These are phyloP conservation scores for Exophiala spinifera DNA, from an alignment of 2,329 filamentous ascomycete species.

Conservation along the genomic window DNA sequence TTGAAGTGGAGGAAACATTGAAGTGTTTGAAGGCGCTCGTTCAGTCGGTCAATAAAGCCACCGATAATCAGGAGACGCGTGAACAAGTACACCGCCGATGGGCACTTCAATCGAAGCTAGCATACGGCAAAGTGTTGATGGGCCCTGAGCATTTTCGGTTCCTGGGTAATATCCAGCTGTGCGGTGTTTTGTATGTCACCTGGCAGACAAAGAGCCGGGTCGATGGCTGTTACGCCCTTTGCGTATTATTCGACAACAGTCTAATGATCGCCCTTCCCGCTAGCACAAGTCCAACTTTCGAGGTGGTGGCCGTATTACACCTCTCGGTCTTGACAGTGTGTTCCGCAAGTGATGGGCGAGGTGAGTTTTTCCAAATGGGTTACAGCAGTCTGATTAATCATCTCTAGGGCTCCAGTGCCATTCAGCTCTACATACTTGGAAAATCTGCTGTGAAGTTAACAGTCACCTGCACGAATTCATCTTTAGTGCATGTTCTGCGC, in stretches of 20 bases:
- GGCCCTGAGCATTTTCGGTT: conserved; percentile 64
- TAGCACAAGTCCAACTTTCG: conserved; percentile 65
- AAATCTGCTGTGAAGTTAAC: conserved; percentile 75
- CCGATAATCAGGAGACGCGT: conserved; percentile 68
- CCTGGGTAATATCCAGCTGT: conserved; percentile 76
- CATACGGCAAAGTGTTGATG: conserved; percentile 63
- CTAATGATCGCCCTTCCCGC: conserved; percentile 70
- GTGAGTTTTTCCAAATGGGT: background rate
- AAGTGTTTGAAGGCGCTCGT: conserved; percentile 71
- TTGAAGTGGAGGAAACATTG: conserved; percentile 72
- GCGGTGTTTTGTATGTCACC: conserved; percentile 77
- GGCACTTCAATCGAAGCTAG: conserved; percentile 76
- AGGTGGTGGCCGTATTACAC: conserved; percentile 70
- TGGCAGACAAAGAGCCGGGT: conserved; percentile 70
- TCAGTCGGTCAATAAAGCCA: conserved; percentile 78
- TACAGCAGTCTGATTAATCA: background rate
- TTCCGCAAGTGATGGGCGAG: conserved; percentile 71
- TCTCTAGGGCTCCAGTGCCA: conserved; percentile 69
- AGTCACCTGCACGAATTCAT: conserved; percentile 79
- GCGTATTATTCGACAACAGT: conserved; percentile 76
- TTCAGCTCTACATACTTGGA: conserved; percentile 86
- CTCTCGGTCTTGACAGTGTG: conserved; percentile 65
- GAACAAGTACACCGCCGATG: conserved; percentile 75
- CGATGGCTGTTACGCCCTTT: conserved; percentile 78
- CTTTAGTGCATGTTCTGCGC: conserved; percentile 77